These are phyloP conservation scores for Helianthus annuus DNA, from an alignment of 129 eudicot species.

Conservation along the genomic window DNA sequence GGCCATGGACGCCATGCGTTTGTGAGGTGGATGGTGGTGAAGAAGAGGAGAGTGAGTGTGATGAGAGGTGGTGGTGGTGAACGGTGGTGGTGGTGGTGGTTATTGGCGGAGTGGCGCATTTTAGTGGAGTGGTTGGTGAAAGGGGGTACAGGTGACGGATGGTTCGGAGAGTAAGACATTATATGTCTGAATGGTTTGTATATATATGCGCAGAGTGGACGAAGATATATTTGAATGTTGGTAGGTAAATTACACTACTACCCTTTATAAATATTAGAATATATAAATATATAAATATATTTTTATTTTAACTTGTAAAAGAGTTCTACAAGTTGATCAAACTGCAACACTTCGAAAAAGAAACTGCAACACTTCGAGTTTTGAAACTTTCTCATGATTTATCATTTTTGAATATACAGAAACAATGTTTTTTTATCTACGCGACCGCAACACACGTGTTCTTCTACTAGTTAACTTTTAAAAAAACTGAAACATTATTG, in stretches of 20 bases:
- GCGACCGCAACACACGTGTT: no score
- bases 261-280: neutral
- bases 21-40: conserved; percentile 18
- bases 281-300: neutral
- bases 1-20: conserved; percentile 64
- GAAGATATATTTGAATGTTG: conserved; percentile 24
- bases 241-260: neutral
- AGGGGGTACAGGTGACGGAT: conserved; percentile 20
- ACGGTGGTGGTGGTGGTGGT: conserved; percentile 29
- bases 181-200: neutral
- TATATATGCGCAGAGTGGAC: neutral
- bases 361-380: no score
- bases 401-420: no score
- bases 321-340: no score
- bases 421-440: no score
- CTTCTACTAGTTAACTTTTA: no score
- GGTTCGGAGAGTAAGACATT: conserved; percentile 8
- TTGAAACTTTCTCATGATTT: no score
- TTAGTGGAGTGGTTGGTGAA: conserved; percentile 35
- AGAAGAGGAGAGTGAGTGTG: conserved; percentile 9
- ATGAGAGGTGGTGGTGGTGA: neutral
- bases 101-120: conserved; percentile 23
- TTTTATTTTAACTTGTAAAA: neutral
- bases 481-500: no score
- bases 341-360: no score